Percentiles rank a stretch among this genome's conserved stretches.
Conservation (phyloP, 257 asterid species). For the Forsythia suspensa region DNA sequence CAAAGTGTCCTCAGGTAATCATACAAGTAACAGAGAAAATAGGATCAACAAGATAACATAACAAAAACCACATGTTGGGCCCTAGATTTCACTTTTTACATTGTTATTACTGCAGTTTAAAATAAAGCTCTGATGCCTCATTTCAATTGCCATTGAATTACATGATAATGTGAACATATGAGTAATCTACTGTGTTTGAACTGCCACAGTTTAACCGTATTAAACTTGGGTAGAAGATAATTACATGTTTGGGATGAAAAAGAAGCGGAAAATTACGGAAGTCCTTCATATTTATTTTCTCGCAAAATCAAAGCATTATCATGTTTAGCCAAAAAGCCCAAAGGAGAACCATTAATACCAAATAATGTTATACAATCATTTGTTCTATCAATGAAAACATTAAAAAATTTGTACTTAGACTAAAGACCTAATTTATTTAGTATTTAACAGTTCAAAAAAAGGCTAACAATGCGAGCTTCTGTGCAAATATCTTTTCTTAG, state of each 20-base stretch:
- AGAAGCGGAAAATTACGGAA: not conserved
- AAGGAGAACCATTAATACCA: not conserved
- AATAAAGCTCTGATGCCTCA: constrained; percentile 17
- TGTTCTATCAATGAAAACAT: not conserved
- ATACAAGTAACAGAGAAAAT: constrained; percentile 1
- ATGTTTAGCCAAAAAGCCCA: not conserved
- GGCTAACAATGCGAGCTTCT: not conserved
- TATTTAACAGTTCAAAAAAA: not conserved
- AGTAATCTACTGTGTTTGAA: constrained; percentile 12
- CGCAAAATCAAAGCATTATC: not conserved
- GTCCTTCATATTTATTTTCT: not conserved
- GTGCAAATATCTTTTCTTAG: not conserved
- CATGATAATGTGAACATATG: not conserved
- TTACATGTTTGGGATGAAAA: not conserved
- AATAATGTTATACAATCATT: not conserved
- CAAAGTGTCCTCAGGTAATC: constrained; percentile 9
- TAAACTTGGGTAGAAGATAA: constrained; percentile 6
- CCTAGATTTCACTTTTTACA: not conserved
- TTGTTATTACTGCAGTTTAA: constrained; percentile 6
- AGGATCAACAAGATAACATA: constrained; percentile 7
- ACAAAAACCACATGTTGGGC: not conserved
- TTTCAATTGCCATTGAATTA: constrained; percentile 12
- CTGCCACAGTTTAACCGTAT: not conserved
- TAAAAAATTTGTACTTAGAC: not conserved
- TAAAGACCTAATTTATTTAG: not conserved